phyloP scores from a whole-genome alignment of 371 early-diverging fungal genomes.

The Mucor sp. region DNA sequence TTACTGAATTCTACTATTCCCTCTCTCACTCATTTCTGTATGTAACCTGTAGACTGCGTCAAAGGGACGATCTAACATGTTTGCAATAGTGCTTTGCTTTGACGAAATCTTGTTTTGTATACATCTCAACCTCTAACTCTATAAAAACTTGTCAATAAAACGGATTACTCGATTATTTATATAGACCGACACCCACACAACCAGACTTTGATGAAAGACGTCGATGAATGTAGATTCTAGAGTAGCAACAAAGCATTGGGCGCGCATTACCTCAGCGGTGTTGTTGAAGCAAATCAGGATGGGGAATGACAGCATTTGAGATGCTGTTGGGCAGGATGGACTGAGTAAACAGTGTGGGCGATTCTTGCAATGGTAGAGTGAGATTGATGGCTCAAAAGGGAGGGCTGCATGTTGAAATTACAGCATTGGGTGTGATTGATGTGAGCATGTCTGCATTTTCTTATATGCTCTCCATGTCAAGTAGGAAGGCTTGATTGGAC shows the following conservation, averaged over 20 bases:
- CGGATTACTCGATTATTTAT: conserved; percentile 1
- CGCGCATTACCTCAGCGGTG: neutral
- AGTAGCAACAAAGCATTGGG: neutral
- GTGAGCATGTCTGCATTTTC: neutral
- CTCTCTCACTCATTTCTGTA: conserved; percentile 1
- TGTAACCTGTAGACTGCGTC: neutral
- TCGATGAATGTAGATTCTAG: neutral
- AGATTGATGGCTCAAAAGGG: neutral
- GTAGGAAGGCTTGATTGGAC: neutral
- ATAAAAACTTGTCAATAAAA: neutral
- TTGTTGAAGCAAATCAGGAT: too few species aligned
- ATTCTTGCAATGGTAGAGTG: too few species aligned
- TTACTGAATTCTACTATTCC: neutral
- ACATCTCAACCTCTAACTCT: neutral
- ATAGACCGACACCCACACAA: neutral
- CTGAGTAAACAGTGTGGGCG: too few species aligned
- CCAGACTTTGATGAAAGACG: neutral
- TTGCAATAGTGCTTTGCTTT: neutral
- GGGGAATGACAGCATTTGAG: too few species aligned
- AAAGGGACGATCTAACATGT: neutral
- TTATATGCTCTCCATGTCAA: neutral
- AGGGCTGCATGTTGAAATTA: neutral
- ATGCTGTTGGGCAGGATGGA: neutral
- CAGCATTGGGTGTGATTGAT: neutral
- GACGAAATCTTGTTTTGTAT: neutral